Percentiles rank a stretch among this genome's conserved stretches.
These are phyloP conservation scores for Suillus fuscotomentosus DNA, from an alignment of 768 basidiomycete species.

Conservation along the genomic window DNA sequence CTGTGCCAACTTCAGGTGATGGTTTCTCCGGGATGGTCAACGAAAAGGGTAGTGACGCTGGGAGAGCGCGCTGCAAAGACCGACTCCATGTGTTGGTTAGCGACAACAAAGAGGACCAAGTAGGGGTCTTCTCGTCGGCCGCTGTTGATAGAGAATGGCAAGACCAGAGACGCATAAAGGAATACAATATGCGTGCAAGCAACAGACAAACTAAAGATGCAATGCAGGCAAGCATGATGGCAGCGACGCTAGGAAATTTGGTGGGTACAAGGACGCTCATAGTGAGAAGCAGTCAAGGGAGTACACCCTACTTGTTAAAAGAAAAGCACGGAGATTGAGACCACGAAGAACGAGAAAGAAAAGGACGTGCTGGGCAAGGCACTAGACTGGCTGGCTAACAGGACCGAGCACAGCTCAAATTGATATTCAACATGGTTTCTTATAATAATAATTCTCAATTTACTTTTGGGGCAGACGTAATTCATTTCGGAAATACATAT, in stretches of 20 bases:
- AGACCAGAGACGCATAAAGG: slow-evolving; percentile 26
- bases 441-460: not conserved
- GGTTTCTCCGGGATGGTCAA: slow-evolving; percentile 21
- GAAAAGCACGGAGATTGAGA: slow-evolving; percentile 23
- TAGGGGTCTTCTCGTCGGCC: slow-evolving; percentile 14
- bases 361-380: slow-evolving; percentile 10
- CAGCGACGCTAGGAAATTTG: slow-evolving; percentile 27
- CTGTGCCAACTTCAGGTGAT: slow-evolving; percentile 9
- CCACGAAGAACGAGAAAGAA: slow-evolving; percentile 8
- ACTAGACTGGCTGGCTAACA: slow-evolving; percentile 11
- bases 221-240: slow-evolving; percentile 31
- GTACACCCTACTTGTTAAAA: slow-evolving; percentile 16
- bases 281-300: slow-evolving; percentile 1
- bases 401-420: slow-evolving; percentile 18
- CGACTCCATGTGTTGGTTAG: slow-evolving; percentile 14
- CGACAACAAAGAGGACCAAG: slow-evolving; percentile 1
- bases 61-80: slow-evolving; percentile 24
- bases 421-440: not conserved
- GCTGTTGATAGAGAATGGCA: slow-evolving; percentile 16
- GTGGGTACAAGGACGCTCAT: slow-evolving; percentile 33
- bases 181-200: slow-evolving; percentile 29
- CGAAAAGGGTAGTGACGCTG: slow-evolving; percentile 27
- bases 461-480: not conserved
- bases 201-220: slow-evolving; percentile 27
- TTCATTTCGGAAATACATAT: not conserved